These are phyloP conservation scores for Boletus vermiculosoides DNA, from an alignment of 768 basidiomycete genomes.

Conservation along the genomic window DNA sequence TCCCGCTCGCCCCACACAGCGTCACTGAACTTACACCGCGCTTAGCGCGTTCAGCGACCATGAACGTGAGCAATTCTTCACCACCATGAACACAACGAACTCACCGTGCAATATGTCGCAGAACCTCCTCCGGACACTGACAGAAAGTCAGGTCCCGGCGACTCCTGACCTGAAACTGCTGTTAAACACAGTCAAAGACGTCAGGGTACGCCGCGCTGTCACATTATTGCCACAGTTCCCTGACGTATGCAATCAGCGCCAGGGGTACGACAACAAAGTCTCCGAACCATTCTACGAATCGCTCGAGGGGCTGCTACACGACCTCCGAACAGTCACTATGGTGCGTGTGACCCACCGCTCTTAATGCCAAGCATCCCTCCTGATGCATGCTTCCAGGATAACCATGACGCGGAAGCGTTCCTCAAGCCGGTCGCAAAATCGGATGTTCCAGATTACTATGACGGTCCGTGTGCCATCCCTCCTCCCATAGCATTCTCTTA, in stretches of 20 bases:
- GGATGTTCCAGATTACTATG: constrained; percentile 93
- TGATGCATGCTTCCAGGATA: constrained; percentile 51
- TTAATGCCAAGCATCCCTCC: constrained; percentile 26
- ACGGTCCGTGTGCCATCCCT: constrained; percentile 51
- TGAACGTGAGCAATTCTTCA: constrained; percentile 21
- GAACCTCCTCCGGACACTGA: constrained; percentile 90
- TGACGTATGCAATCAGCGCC: constrained; percentile 38
- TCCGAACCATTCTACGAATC: constrained; percentile 93
- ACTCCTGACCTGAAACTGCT: constrained; percentile 75
- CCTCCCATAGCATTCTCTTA: constrained; percentile 3
- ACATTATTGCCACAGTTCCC: constrained; percentile 5
- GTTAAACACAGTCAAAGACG: constrained; percentile 82
- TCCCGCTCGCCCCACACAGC: constrained; percentile 34
- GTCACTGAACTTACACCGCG: constrained; percentile 28
- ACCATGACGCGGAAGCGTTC: constrained; percentile 91
- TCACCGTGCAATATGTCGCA: constrained; percentile 29
- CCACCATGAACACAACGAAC: background rate
- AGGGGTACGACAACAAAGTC: constrained; percentile 62
- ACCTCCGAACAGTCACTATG: constrained; percentile 77
- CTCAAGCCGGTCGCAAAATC: constrained; percentile 87
- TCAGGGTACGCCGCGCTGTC: constrained; percentile 61
- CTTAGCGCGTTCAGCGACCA: constrained; percentile 28
- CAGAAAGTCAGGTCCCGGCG: constrained; percentile 68
- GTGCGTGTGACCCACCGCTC: constrained; percentile 37
- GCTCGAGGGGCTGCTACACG: constrained; percentile 81